Conservation (phyloP, 495 filamentous ascomycete species). For the Aspergillus steynii region DNA sequence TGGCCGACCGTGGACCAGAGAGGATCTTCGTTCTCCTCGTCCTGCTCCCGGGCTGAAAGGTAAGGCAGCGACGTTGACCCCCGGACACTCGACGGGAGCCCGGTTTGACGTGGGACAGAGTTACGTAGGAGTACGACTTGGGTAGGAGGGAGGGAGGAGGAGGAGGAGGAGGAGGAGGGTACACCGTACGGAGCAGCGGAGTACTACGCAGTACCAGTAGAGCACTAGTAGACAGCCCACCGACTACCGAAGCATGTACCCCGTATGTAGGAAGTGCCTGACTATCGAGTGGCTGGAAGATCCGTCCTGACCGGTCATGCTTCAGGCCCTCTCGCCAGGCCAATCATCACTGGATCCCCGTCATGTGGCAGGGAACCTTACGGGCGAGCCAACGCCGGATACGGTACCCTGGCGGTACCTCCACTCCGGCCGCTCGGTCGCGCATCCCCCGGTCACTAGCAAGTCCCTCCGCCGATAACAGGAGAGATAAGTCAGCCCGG, state of each 20-base stretch:
- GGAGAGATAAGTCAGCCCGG: slow-evolving; percentile 4
- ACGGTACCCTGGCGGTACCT: not conserved
- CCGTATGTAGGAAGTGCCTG: not conserved
- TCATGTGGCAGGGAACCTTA: slow-evolving; percentile 10
- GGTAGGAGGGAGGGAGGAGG: no score
- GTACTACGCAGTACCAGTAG: no score
- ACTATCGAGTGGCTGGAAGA: slow-evolving; percentile 4
- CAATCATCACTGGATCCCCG: slow-evolving; percentile 14
- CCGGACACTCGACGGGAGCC: no score
- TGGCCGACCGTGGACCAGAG: no score
- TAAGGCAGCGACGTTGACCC: no score
- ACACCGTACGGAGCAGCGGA: no score
- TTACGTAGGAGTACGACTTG: no score
- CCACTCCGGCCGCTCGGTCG: not conserved
- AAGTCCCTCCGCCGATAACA: not conserved
- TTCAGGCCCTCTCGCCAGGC: slow-evolving; percentile 1
- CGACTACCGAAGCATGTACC: not conserved
- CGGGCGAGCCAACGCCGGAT: not conserved
- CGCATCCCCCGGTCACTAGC: not conserved
- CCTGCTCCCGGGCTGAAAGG: no score
- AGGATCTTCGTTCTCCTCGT: no score
- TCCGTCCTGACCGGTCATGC: not conserved
- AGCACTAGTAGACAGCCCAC: no score
- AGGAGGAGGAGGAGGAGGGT: no score
- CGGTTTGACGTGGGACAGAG: no score